phyloP scores from a whole-genome alignment of 1,139 yeast genomes.

The Hyphopichia khmerensis region DNA sequence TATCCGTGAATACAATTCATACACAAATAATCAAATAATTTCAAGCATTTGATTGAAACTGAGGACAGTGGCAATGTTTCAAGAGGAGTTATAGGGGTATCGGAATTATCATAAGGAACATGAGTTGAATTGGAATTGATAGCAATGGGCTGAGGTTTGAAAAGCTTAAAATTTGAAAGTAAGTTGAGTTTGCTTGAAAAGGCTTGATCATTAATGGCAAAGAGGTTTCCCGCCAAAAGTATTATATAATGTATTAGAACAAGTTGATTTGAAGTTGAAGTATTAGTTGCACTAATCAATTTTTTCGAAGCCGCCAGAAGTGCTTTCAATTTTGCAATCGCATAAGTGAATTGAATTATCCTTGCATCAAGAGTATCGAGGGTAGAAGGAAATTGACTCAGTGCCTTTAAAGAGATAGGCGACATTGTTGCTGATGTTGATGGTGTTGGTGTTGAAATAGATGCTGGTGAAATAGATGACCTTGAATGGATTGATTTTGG shows the following conservation, averaged over 20 bases:
- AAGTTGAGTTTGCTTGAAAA: conserved; percentile 43
- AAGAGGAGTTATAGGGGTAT: conserved; percentile 27
- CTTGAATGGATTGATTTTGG: not conserved
- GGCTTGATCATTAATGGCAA: conserved; percentile 50
- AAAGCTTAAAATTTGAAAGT: conserved; percentile 39
- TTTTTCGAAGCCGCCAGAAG: conserved; percentile 19
- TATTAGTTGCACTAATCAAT: conserved; percentile 6
- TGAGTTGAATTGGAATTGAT: conserved; percentile 39
- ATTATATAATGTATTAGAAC: conserved; percentile 39
- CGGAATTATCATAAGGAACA: conserved; percentile 42
- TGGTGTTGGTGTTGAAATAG: not conserved
- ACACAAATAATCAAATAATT: conserved; percentile 34
- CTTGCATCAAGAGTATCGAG: conserved; percentile 30
- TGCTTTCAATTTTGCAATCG: conserved; percentile 30
- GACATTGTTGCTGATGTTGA: not conserved
- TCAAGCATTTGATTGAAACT: conserved; percentile 33
- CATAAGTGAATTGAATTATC: conserved; percentile 42
- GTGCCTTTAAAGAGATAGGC: not conserved
- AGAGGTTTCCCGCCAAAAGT: conserved; percentile 41
- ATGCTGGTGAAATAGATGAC: not conserved
- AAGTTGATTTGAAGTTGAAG: conserved; percentile 7
- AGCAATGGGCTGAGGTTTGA: conserved; percentile 28
- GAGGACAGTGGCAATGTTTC: conserved; percentile 29
- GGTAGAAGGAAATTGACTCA: not conserved
- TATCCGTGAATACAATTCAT: conserved; percentile 47